Base-by-base conservation (phyloP, 805 yeast genomes). In the Candida yuanshanica region DNA sequence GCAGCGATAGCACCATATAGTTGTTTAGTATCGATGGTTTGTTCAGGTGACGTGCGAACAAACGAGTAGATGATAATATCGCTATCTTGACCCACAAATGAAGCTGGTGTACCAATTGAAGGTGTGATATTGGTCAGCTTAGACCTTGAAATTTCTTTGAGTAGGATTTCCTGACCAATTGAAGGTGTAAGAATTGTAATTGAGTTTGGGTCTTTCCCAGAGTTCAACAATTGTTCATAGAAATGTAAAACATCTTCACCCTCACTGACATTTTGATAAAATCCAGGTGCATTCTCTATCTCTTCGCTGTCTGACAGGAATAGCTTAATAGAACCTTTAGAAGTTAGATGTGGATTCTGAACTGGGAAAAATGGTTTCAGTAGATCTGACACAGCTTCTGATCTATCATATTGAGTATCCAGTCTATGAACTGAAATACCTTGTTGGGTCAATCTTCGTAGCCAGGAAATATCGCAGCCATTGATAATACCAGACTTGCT, bases 171-270 rank as follows among this genome's bases (percentile, higher is more conserved):
- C 24, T 36, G 18, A 49, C 49, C 16, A 17, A 58, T 56, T 25
- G 63, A 66, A 5, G 64, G 55, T 1, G 76, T 65, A 20, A 69
- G 47, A 9, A 81, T 65, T 16, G 64, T 59, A 16, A 79, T 65
- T 17, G 52, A 51, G 1, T 53, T 45, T 1, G 50, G 31, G 0
- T 73, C 63, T 43, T 74, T 75, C 0, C 75, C 77, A 17, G 67
- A 39, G 4, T 66, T 44, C 5, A 72, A 49, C 69, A 79, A 58
- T 42, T 73, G 75, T 55, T 66, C 68, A 48, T 60, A 75, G 7
- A 75, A 44, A 1, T 61, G 56, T 13, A 73, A 73, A 14, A 69
- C 61, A 42, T 59, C 70, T 45, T 72, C 75, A 1, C 79, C 81
- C 47, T 77, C 77, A 9, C 59, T 64, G n/a, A 66, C 39, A 42